Percentiles rank a stretch among this genome's conserved stretches.
Conservation (phyloP, 2,329 filamentous ascomycete species). For the Xylaria digitata region DNA sequence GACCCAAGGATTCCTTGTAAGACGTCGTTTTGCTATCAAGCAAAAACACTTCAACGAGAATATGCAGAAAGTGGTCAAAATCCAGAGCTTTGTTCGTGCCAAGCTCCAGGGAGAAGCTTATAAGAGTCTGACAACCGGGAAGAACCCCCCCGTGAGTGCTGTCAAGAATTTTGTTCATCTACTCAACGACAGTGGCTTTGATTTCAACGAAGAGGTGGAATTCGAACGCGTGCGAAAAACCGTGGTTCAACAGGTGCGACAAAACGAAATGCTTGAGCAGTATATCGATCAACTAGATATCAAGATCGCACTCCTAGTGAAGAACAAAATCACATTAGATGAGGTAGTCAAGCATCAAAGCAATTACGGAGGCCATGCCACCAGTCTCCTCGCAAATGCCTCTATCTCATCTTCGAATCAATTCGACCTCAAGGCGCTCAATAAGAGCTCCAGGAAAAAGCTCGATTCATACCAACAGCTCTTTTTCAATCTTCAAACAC, state of each 20-base stretch:
- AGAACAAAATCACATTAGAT: constrained; percentile 99
- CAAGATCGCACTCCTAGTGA: constrained; percentile 97
- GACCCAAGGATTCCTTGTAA: constrained; percentile 78
- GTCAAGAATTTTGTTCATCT: constrained; percentile 99
- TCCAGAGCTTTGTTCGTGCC: constrained; percentile 94
- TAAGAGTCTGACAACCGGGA: constrained; percentile 94
- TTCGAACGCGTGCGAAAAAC: constrained; percentile 95
- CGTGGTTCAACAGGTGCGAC: constrained; percentile 95
- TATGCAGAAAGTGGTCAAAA: constrained; percentile 99
- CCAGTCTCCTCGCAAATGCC: constrained; percentile 86
- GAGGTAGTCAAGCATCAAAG: constrained; percentile 97
- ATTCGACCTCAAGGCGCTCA: constrained; percentile 95
- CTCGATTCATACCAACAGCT: constrained; percentile 96
- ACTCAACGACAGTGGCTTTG: constrained; percentile 97
- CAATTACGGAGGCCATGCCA: constrained; percentile 91
- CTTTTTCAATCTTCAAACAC: constrained; percentile 96
- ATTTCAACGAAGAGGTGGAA: constrained; percentile 98
- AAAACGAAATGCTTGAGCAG: constrained; percentile 96
- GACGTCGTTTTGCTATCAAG: constrained; percentile 83
- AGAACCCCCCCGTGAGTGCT: constrained; percentile 95
- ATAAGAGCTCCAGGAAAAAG: constrained; percentile 95
- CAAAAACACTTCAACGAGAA: constrained; percentile 91
- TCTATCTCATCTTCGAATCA: constrained; percentile 89
- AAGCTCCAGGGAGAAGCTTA: constrained; percentile 98
- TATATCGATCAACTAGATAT: constrained; percentile 99